Evolutionary conservation across 1,139 yeast genomes (phyloP).

Genomic region (Nakaseomyces nivariensis): DNA sequence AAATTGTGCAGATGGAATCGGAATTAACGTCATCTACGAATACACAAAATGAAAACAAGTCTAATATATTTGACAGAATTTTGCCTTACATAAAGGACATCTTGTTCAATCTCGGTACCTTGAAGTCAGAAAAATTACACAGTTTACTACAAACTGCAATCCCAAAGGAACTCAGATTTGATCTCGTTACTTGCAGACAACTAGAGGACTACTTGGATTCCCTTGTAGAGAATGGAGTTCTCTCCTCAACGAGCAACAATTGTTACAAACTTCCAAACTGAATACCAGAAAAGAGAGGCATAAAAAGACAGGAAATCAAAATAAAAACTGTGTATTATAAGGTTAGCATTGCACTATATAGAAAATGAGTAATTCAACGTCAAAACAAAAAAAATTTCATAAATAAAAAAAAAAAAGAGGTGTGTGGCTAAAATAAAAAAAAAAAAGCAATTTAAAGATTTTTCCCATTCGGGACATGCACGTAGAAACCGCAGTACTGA

Average conservation of each 20-base stretch:
- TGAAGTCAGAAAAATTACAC: conserved; percentile 42
- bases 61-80: conserved; percentile 6
- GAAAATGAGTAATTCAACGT: not conserved
- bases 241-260: not conserved
- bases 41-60: not conserved
- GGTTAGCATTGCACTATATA: no score
- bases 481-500: not conserved
- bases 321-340: not conserved
- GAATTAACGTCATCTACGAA: not conserved
- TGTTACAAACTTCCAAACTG: not conserved
- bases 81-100: conserved; percentile 44
- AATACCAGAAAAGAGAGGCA: not conserved
- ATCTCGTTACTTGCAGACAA: conserved; percentile 30
- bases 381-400: no score
- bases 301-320: not conserved
- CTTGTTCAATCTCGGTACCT: conserved; percentile 44
- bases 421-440: not conserved
- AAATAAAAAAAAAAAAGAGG: not conserved
- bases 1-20: not conserved
- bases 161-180: conserved; percentile 40
- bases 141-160: conserved; percentile 44
- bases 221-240: conserved; percentile 36
- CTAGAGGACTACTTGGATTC: conserved; percentile 33
- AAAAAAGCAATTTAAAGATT: not conserved
- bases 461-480: not conserved